Conservation (phyloP, 305 asterid genomes). For the Ilex paraguariensis region DNA sequence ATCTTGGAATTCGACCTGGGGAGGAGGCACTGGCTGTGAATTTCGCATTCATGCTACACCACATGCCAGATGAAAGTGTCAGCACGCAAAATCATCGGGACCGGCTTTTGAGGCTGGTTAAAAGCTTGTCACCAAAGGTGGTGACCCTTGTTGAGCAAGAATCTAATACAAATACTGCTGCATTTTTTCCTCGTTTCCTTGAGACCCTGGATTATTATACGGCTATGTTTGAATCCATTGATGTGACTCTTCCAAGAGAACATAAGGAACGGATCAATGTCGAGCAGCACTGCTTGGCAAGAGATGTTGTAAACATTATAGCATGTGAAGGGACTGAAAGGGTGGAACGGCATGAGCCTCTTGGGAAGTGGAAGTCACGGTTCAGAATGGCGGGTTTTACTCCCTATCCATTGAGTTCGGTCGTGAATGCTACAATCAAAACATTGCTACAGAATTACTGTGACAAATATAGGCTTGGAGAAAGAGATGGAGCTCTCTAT, state of each 20-base stretch:
- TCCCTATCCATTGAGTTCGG: constrained; percentile 33
- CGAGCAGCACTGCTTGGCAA: constrained; percentile 42
- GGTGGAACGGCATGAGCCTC: constrained; percentile 43
- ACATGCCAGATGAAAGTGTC: constrained; percentile 71
- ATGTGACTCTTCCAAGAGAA: constrained; percentile 29
- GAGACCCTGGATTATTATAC: constrained; percentile 57
- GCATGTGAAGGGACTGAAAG: constrained; percentile 54
- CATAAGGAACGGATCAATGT: constrained; percentile 32
- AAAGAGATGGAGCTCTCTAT: constrained; percentile 13
- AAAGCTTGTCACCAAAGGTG: constrained; percentile 55
- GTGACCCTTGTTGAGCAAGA: constrained; percentile 75
- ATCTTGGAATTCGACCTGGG: constrained; percentile 31
- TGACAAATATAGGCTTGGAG: constrained; percentile 10
- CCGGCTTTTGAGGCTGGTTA: constrained; percentile 51
- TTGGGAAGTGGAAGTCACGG: constrained; percentile 47
- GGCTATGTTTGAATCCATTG: constrained; percentile 66
- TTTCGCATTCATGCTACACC: constrained; percentile 62
- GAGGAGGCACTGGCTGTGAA: constrained; percentile 69
- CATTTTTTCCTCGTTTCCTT: constrained; percentile 48
- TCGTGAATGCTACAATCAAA: constrained; percentile 27
- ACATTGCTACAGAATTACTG: constrained; percentile 7
- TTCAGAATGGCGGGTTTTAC: constrained; percentile 48
- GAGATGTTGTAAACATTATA: constrained; percentile 41
- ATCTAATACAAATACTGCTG: constrained; percentile 58
- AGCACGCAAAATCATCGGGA: constrained; percentile 54